Evolutionary conservation across 352 stramenopile genomes (phyloP).

Genomic region (Pythium phragmiticola): DNA sequence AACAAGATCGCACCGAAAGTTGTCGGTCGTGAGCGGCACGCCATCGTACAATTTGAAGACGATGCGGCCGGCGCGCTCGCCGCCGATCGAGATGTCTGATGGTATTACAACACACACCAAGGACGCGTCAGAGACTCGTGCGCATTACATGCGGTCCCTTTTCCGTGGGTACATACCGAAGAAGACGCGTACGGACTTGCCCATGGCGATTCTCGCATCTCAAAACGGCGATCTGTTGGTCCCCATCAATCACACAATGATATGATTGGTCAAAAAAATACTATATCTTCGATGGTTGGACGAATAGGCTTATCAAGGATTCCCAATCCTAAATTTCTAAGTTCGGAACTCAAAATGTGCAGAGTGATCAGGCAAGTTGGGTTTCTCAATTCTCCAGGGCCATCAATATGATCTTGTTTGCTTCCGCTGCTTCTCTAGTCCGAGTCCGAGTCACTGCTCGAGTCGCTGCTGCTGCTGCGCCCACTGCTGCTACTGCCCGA

Average conservation of each 20-base stretch:
- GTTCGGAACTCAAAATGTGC: too few relatives aligned
- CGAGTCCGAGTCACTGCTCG: slow-evolving; percentile 38
- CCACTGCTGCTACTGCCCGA: slow-evolving; percentile 25
- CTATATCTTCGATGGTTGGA: background rate
- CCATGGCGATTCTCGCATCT: slow-evolving; percentile 3
- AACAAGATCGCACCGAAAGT: slow-evolving; percentile 39
- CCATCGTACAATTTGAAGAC: slow-evolving; percentile 61
- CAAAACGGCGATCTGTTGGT: background rate
- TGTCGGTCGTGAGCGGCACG: slow-evolving; percentile 61
- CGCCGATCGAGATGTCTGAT: slow-evolving; percentile 91
- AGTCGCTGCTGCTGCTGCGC: slow-evolving; percentile 23
- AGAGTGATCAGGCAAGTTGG: too few relatives aligned
- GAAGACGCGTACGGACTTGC: slow-evolving; percentile 35
- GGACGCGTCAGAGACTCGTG: background rate
- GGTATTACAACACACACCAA: background rate
- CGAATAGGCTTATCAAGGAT: background rate
- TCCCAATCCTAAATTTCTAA: too few relatives aligned
- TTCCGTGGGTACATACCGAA: slow-evolving; percentile 27
- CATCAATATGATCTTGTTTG: background rate
- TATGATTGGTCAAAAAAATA: background rate
- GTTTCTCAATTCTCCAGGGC: too few relatives aligned
- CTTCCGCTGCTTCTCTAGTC: slow-evolving; percentile 16
- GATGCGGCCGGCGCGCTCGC: slow-evolving; percentile 58
- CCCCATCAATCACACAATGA: background rate
- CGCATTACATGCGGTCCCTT: background rate